These are phyloP conservation scores for Saccharomycopsis fodiens DNA, from an alignment of 805 yeast species.

Conservation along the genomic window DNA sequence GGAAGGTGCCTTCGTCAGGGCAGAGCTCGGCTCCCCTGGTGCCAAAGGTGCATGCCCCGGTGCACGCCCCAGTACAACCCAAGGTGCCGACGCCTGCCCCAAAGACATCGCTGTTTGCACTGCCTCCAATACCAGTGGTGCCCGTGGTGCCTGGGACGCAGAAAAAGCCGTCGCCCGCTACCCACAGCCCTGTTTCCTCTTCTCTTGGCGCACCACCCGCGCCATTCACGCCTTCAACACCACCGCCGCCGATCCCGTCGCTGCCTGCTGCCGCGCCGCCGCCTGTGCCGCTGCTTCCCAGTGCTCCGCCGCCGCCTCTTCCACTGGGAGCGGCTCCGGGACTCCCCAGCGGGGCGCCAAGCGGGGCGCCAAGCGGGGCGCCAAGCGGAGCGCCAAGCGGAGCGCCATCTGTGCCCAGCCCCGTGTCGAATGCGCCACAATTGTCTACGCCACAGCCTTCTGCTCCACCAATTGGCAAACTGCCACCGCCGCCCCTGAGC, in stretches of 20 bases:
- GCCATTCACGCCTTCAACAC: slow-evolving; percentile 23
- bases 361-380: too few relatives aligned
- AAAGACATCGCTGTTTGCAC: slow-evolving; percentile 1
- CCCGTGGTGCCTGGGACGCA: too few relatives aligned
- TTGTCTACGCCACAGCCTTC: too few relatives aligned
- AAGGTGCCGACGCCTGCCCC: not conserved
- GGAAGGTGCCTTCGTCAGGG: too few relatives aligned
- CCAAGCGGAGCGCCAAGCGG: too few relatives aligned
- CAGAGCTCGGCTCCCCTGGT: too few relatives aligned
- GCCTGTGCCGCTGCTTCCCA: slow-evolving; percentile 24
- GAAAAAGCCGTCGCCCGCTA: not conserved
- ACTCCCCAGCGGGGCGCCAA: slow-evolving; percentile 4
- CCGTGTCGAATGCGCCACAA: too few relatives aligned
- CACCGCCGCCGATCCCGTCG: slow-evolving; percentile 18
- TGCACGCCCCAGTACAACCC: not conserved
- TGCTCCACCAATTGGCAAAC: too few relatives aligned
- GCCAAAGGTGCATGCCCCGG: too few relatives aligned
- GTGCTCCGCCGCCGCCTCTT: slow-evolving; percentile 23
- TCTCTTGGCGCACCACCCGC: slow-evolving; percentile 19
- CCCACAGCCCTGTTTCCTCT: slow-evolving; percentile 1
- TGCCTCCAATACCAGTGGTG: too few relatives aligned
- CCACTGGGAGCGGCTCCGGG: not conserved
- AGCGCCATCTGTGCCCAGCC: too few relatives aligned
- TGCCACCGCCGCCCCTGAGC: slow-evolving; percentile 24
- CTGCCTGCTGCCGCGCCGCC: slow-evolving; percentile 25